A percentile compares a stretch with the other conserved stretches of the same genome.
phyloP scores from a whole-genome alignment of 2,329 filamentous ascomycete genomes.

The Epichloe baconii region DNA sequence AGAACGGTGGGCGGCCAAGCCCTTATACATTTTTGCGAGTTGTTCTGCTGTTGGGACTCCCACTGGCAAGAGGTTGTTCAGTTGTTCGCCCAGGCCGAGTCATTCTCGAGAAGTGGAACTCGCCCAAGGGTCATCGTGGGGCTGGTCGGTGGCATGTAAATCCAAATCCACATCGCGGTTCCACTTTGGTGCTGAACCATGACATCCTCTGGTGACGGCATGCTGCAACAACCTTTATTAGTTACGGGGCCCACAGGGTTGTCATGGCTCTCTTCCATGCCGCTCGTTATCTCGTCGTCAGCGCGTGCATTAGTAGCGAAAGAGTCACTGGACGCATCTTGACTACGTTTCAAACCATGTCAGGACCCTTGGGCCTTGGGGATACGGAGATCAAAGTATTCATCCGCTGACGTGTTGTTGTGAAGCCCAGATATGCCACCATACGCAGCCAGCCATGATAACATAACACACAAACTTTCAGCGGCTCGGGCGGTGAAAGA shows the following conservation, averaged over 20 bases:
- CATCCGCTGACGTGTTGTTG: too few species aligned
- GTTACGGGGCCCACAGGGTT: neutral
- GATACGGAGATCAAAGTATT: too few species aligned
- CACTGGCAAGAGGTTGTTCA: neutral
- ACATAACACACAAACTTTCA: neutral
- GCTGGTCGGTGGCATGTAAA: neutral
- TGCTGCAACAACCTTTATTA: neutral
- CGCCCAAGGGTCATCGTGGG: neutral
- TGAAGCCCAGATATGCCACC: too few species aligned
- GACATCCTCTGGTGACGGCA: slow-evolving; percentile 5
- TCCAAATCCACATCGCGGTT: slow-evolving; percentile 9
- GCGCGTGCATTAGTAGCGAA: too few species aligned
- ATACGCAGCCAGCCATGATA: too few species aligned
- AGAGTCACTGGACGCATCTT: too few species aligned
- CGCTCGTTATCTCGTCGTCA: too few species aligned
- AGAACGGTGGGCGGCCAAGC: slow-evolving; percentile 24
- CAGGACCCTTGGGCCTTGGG: too few species aligned
- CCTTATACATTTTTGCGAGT: slow-evolving; percentile 19
- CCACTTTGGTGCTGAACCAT: slow-evolving; percentile 7
- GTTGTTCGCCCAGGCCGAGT: slow-evolving; percentile 1
- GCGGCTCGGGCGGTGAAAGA: neutral
- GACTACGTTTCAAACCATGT: too few species aligned
- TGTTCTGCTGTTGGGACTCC: neutral
- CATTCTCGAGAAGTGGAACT: slow-evolving; percentile 2
- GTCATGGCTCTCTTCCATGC: too few species aligned